A percentile compares a stretch with the other conserved stretches of the same genome.
Conservation (phyloP, 2,329 filamentous ascomycete species). For the Leptographium wingfieldii region DNA sequence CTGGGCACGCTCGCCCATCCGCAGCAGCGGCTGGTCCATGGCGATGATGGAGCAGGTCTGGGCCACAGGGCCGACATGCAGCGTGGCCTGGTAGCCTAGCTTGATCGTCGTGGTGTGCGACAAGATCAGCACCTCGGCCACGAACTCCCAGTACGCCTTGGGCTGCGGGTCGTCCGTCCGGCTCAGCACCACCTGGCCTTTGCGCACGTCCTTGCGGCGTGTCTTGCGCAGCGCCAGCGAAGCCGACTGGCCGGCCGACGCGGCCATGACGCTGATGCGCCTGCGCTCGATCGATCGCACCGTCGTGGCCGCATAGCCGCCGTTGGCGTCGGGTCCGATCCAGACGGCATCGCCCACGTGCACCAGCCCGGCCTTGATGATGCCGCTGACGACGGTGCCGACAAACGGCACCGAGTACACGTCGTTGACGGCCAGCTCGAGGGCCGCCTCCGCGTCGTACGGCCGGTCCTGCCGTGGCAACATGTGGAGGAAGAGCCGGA, state of each 20-base stretch:
- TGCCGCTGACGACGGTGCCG: conserved; percentile 88
- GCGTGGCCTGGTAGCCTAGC: conserved; percentile 93
- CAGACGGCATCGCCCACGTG: conserved; percentile 84
- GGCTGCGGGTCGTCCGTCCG: conserved; percentile 60
- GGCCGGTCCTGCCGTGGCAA: conserved; percentile 77
- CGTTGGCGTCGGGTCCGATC: conserved; percentile 80
- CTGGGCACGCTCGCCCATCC: conserved; percentile 84
- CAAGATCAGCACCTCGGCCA: conserved; percentile 83
- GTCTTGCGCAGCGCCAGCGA: conserved; percentile 84
- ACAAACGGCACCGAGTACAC: conserved; percentile 97
- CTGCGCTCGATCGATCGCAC: conserved; percentile 93
- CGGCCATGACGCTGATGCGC: conserved; percentile 75
- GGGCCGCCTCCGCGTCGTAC: conserved; percentile 75
- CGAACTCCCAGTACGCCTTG: conserved; percentile 63
- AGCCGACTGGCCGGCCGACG: conserved; percentile 82
- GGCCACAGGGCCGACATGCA: conserved; percentile 87
- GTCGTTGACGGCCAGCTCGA: conserved; percentile 94
- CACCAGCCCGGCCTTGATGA: conserved; percentile 76
- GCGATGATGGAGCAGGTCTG: conserved; percentile 97
- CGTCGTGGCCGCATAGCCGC: conserved; percentile 75
- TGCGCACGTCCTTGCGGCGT: conserved; percentile 81
- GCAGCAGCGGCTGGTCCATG: conserved; percentile 89
- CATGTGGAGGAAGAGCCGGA: conserved; percentile 89
- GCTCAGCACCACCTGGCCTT: conserved; percentile 93
- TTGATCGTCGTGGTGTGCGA: conserved; percentile 96